Percentiles rank a stretch among this genome's conserved stretches.
Evolutionary conservation across 2,329 filamentous ascomycete species (phyloP).

Genomic region (Aspergillus sp.): DNA sequence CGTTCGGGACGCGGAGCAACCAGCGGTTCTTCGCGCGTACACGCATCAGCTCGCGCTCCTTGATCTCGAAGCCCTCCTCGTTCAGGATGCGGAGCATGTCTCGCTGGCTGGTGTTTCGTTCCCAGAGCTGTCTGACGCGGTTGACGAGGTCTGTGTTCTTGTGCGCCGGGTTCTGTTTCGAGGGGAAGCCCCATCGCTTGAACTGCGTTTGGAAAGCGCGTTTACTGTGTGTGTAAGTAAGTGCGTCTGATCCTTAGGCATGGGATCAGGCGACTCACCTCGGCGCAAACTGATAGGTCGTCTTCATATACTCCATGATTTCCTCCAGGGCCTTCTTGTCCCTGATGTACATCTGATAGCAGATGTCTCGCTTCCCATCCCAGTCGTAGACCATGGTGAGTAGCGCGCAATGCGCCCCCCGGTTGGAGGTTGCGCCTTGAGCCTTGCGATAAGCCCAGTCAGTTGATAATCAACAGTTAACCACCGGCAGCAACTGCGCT

Average conservation of each 20-base stretch:
- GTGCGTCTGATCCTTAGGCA: constrained; percentile 1
- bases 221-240: constrained; percentile 41
- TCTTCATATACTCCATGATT: constrained; percentile 62
- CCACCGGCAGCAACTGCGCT: no score
- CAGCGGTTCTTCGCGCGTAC: constrained; percentile 60
- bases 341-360: constrained; percentile 65
- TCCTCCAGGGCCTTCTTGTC: constrained; percentile 65
- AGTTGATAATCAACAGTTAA: no score
- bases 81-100: constrained; percentile 65
- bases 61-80: constrained; percentile 64
- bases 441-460: no score
- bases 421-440: constrained; percentile 19
- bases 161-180: constrained; percentile 62
- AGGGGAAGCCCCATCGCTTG: constrained; percentile 69
- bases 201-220: constrained; percentile 68
- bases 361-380: constrained; percentile 57
- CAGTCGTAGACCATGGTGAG: constrained; percentile 50
- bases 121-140: constrained; percentile 69
- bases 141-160: constrained; percentile 58
- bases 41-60: constrained; percentile 59
- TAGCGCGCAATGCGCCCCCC: constrained; percentile 10
- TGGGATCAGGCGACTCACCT: constrained; percentile 44
- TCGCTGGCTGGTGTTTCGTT: constrained; percentile 59
- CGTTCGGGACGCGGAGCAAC: constrained; percentile 54
- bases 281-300: constrained; percentile 57